Evolutionary conservation across 148 eudicot species (phyloP).

Genomic region (Fagopyrum homotropicum): DNA sequence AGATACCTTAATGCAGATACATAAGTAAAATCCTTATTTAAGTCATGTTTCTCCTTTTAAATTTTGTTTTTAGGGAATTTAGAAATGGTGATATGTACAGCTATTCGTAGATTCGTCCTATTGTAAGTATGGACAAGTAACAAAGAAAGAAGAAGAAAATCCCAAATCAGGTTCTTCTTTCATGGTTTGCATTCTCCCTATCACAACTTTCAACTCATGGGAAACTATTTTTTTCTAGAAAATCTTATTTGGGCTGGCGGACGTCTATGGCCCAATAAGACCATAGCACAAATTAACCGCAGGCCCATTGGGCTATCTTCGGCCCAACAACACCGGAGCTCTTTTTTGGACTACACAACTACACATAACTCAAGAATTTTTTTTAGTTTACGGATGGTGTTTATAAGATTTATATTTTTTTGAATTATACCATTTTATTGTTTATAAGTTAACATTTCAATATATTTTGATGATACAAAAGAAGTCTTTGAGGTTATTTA

Average conservation of each 20-base stretch:
- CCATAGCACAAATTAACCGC: too few relatives aligned
- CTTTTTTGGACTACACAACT: too few relatives aligned
- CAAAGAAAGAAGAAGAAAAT: neutral
- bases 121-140: neutral
- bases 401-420: too few relatives aligned
- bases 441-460: too few relatives aligned
- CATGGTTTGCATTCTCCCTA: neutral
- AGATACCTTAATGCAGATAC: conserved; percentile 24
- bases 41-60: neutral
- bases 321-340: neutral
- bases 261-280: neutral
- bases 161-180: neutral
- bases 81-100: neutral
- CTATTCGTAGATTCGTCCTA: neutral
- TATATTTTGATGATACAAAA: too few relatives aligned
- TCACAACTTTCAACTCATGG: neutral
- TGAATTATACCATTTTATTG: too few relatives aligned
- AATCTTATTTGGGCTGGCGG: neutral
- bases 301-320: neutral
- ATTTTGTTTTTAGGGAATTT: neutral
- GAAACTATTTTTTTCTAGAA: neutral
- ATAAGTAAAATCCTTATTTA: neutral
- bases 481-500: too few relatives aligned
- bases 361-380: too few relatives aligned
- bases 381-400: too few relatives aligned